Percentiles rank a stretch among this genome's conserved stretches.
These are phyloP conservation scores for Phyllosticta citrichinensis DNA, from an alignment of 2,329 filamentous ascomycete species.

Conservation along the genomic window DNA sequence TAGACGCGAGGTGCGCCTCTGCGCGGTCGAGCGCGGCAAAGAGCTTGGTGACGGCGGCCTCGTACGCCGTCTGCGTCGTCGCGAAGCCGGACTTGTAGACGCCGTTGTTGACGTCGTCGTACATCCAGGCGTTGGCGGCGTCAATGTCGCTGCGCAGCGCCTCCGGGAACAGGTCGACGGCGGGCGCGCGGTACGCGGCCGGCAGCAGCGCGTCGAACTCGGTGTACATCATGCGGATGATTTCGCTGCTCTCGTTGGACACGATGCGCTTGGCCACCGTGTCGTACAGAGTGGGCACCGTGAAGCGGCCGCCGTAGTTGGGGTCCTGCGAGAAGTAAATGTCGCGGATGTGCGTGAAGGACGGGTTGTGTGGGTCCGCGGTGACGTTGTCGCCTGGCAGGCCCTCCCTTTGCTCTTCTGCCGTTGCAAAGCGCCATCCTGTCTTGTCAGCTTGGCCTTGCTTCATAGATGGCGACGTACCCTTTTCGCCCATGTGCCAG, in stretches of 20 bases:
- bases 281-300: slow-evolving; percentile 80
- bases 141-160: slow-evolving; percentile 37
- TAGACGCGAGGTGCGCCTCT: slow-evolving; percentile 32
- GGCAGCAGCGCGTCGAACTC: slow-evolving; percentile 59
- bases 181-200: slow-evolving; percentile 29
- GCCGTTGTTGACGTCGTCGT: slow-evolving; percentile 43
- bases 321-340: slow-evolving; percentile 69
- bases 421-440: slow-evolving; percentile 76
- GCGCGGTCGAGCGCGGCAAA: slow-evolving; percentile 40
- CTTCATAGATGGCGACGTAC: slow-evolving; percentile 30
- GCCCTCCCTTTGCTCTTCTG: slow-evolving; percentile 42
- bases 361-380: slow-evolving; percentile 55
- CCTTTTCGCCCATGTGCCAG: slow-evolving; percentile 71
- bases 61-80: slow-evolving; percentile 43
- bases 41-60: slow-evolving; percentile 34
- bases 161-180: slow-evolving; percentile 35
- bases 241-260: slow-evolving; percentile 86
- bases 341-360: slow-evolving; percentile 64
- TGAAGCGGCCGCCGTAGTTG: slow-evolving; percentile 69
- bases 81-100: slow-evolving; percentile 45
- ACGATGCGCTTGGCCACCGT: slow-evolving; percentile 67
- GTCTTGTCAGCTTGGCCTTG: background rate
- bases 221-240: slow-evolving; percentile 78
- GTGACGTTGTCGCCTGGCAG: slow-evolving; percentile 45
- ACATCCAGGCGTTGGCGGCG: slow-evolving; percentile 42